phyloP scores from a whole-genome alignment of 2,329 filamentous ascomycete species.

The Paraphoma sp. region DNA sequence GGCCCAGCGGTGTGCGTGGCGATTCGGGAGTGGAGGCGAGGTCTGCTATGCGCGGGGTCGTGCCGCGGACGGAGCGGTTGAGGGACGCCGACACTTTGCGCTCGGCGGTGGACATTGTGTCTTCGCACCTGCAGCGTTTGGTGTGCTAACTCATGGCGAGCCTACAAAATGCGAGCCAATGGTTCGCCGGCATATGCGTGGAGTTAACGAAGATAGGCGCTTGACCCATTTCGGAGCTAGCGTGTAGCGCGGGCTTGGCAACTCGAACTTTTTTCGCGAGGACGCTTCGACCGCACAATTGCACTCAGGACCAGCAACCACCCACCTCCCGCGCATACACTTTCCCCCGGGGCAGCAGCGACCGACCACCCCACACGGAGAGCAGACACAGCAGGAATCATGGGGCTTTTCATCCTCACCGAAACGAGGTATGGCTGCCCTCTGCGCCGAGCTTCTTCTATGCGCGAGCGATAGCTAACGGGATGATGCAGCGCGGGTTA shows the following conservation, averaged over 20 bases:
- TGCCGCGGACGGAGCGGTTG: conserved; percentile 36
- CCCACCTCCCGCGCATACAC: conserved; percentile 21
- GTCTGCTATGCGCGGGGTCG: conserved; percentile 43
- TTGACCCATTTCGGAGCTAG: conserved; percentile 6
- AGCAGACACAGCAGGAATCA: conserved; percentile 30
- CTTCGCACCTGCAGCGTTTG: background rate
- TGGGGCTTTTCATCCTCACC: conserved; percentile 52
- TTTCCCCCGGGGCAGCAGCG: conserved; percentile 13
- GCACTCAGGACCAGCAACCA: conserved; percentile 14
- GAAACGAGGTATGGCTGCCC: conserved; percentile 39
- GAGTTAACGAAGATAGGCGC: background rate
- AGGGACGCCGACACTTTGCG: conserved; percentile 41
- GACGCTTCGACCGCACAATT: conserved; percentile 22
- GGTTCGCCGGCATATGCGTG: background rate
- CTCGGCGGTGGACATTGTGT: conserved; percentile 31
- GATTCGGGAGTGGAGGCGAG: conserved; percentile 44
- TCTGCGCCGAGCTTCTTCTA: conserved; percentile 10
- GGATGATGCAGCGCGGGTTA: conserved; percentile 81
- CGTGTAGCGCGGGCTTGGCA: conserved; percentile 7
- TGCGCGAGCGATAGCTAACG: conserved; percentile 21
- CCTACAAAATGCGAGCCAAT: background rate
- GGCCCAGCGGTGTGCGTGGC: conserved; percentile 58
- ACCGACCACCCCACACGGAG: conserved; percentile 3
- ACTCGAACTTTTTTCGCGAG: conserved; percentile 19
- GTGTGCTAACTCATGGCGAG: background rate